Evolutionary conservation across 1,284 basidiomycete genomes (phyloP).

Genomic region (Moniliella sp.): DNA sequence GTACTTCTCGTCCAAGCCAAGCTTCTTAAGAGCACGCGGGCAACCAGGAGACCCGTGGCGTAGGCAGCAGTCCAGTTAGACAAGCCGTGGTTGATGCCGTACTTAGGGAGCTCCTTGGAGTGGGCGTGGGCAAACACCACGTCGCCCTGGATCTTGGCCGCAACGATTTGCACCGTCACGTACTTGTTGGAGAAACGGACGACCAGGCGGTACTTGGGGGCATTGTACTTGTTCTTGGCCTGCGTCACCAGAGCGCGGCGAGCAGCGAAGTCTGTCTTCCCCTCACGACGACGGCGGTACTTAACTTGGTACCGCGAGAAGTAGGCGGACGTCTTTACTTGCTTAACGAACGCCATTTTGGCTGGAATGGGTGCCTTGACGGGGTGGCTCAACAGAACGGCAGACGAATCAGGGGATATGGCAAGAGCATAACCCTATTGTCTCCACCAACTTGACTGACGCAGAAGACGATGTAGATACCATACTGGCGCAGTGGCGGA

Average conservation of each 20-base stretch:
- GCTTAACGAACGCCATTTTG: too few species aligned
- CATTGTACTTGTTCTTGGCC: slow-evolving; percentile 99
- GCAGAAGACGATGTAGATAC: too few species aligned
- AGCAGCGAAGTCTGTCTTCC: slow-evolving; percentile 97
- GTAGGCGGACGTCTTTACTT: slow-evolving; percentile 51
- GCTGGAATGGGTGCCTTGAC: too few species aligned
- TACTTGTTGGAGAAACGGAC: slow-evolving; percentile 52
- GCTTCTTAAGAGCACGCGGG: slow-evolving; percentile 79
- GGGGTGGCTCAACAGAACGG: too few species aligned
- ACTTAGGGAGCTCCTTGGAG: slow-evolving; percentile 77
- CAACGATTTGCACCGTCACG: slow-evolving; percentile 50
- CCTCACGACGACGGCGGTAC: slow-evolving; percentile 55
- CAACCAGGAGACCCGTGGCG: slow-evolving; percentile 83
- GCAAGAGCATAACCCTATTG: too few species aligned
- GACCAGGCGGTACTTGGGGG: slow-evolving; percentile 91
- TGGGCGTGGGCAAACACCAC: slow-evolving; percentile 50
- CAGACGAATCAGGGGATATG: too few species aligned
- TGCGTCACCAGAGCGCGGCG: slow-evolving; percentile 85
- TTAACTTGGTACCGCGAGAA: slow-evolving; percentile 72
- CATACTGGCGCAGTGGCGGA: too few species aligned
- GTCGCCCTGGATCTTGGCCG: slow-evolving; percentile 91
- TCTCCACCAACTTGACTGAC: too few species aligned
- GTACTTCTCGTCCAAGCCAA: slow-evolving; percentile 95
- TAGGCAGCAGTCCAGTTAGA: slow-evolving; percentile 98
- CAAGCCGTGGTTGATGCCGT: slow-evolving; percentile 92